These are phyloP conservation scores for Circinella umbellata DNA, from an alignment of 371 early-diverging fungal species.

Conservation along the genomic window DNA sequence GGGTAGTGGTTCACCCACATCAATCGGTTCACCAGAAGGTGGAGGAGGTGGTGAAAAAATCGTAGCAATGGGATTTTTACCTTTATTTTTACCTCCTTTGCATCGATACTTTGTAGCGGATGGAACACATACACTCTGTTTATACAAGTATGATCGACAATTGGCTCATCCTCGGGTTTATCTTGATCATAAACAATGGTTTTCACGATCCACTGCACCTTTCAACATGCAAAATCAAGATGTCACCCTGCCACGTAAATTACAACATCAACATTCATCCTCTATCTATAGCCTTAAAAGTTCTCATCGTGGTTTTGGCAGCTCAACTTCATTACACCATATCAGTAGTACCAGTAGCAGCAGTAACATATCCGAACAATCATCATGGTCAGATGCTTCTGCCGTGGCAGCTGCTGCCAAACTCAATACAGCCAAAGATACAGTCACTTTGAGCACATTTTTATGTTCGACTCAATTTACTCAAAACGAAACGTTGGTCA, in stretches of 20 bases:
- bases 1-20: not conserved
- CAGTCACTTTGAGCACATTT: slow-evolving; percentile 54
- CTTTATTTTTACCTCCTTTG: slow-evolving; percentile 57
- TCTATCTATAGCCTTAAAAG: slow-evolving; percentile 16
- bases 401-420: slow-evolving; percentile 30
- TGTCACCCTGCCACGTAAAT: not conserved
- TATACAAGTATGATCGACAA: slow-evolving; percentile 71
- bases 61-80: slow-evolving; percentile 63
- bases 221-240: slow-evolving; percentile 35
- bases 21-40: slow-evolving; percentile 1
- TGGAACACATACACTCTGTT: slow-evolving; percentile 58
- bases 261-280: slow-evolving; percentile 11
- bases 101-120: slow-evolving; percentile 68
- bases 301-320: slow-evolving; percentile 13
- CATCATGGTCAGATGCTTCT: not conserved
- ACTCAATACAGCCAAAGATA: slow-evolving; percentile 54
- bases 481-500: slow-evolving; percentile 66
- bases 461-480: slow-evolving; percentile 73
- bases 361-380: slow-evolving; percentile 10
- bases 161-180: slow-evolving; percentile 49
- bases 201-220: slow-evolving; percentile 40
- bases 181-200: slow-evolving; percentile 47
- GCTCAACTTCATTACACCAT: slow-evolving; percentile 20
- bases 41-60: slow-evolving; percentile 35
- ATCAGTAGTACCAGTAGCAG: slow-evolving; percentile 2